These are phyloP conservation scores for Rutidosis leptorrhynchoides DNA, from an alignment of 129 eudicot genomes.

Conservation along the genomic window DNA sequence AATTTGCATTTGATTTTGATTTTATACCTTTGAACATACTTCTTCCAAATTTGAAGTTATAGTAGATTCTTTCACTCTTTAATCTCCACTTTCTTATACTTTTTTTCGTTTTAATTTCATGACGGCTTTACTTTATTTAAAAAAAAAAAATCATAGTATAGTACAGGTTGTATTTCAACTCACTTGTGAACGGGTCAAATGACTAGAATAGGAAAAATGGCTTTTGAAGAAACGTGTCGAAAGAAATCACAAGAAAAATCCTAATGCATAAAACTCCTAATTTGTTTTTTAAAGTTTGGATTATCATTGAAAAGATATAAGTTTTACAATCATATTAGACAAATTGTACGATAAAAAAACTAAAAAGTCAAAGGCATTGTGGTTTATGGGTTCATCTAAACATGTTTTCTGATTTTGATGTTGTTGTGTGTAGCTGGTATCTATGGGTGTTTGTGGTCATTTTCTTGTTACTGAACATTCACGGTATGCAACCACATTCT, in stretches of 20 bases:
- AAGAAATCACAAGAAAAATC: background rate
- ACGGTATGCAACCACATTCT: slow-evolving; percentile 37
- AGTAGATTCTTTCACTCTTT: background rate
- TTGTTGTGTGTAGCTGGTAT: slow-evolving; percentile 66
- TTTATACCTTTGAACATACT: background rate
- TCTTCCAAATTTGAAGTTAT: no score
- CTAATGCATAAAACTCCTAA: background rate
- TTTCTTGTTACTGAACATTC: slow-evolving; percentile 65
- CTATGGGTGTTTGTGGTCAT: slow-evolving; percentile 66
- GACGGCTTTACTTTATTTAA: no score
- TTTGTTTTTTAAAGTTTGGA: background rate
- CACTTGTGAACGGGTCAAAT: background rate
- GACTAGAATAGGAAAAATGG: background rate
- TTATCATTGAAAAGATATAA: background rate
- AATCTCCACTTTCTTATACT: background rate
- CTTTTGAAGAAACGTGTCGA: background rate
- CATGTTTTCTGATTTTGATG: background rate
- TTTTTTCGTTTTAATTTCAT: no score
- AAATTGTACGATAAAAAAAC: background rate
- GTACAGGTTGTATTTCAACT: background rate
- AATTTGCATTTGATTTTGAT: background rate
- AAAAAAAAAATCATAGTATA: no score
- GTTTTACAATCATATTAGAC: background rate
- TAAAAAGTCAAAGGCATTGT: background rate
- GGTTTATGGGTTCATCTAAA: background rate